phyloP scores from a whole-genome alignment of 2,329 filamentous ascomycete genomes.

The Ophiosphaerella korrae region DNA sequence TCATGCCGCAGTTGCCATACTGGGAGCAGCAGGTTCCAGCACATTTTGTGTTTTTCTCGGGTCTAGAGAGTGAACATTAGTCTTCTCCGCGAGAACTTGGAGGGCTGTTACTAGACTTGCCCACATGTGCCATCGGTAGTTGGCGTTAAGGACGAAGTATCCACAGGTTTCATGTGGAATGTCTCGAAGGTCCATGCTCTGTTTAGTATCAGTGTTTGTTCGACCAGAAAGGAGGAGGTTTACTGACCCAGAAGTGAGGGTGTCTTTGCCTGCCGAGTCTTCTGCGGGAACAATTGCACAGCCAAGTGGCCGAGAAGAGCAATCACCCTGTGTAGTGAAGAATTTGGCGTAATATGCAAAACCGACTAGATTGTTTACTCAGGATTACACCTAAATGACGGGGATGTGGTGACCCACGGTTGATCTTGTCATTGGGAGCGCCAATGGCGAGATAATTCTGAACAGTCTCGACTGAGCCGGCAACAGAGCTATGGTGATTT shows the following conservation, averaged over 20 bases:
- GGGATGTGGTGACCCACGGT: slow-evolving; percentile 36
- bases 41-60: slow-evolving; percentile 33
- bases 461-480: slow-evolving; percentile 60
- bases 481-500: slow-evolving; percentile 68
- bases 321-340: slow-evolving; percentile 60
- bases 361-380: slow-evolving; percentile 54
- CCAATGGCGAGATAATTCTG: slow-evolving; percentile 65
- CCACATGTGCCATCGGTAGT: slow-evolving; percentile 41
- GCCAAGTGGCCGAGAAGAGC: slow-evolving; percentile 56
- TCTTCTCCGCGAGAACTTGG: neutral
- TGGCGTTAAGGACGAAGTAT: slow-evolving; percentile 14
- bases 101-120: neutral
- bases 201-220: neutral
- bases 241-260: slow-evolving; percentile 56
- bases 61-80: neutral
- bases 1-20: slow-evolving; percentile 40
- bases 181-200: slow-evolving; percentile 57
- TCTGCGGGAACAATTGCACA: slow-evolving; percentile 66
- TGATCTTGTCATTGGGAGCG: slow-evolving; percentile 61
- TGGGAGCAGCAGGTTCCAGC: slow-evolving; percentile 38
- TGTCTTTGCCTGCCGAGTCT: slow-evolving; percentile 63
- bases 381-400: neutral
- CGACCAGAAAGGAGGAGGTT: neutral
- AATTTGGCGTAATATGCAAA: slow-evolving; percentile 74
- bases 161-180: slow-evolving; percentile 29